Evolutionary conservation across 768 basidiomycete genomes (phyloP).

Genomic region (Trametes cubensis): DNA sequence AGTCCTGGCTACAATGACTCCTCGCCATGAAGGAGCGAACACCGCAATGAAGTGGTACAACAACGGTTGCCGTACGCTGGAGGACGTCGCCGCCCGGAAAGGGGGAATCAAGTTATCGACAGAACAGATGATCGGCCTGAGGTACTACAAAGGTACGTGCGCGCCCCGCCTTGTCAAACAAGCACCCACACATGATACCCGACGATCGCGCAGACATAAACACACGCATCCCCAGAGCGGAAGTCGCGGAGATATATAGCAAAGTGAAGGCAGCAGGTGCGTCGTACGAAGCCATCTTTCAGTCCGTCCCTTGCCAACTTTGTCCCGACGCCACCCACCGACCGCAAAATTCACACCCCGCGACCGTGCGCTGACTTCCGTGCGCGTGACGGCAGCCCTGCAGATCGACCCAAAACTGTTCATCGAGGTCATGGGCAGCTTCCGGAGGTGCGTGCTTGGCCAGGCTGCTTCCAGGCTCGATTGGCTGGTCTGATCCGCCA

Average conservation of each 20-base stretch:
- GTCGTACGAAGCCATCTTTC: constrained; percentile 22
- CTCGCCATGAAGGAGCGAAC: constrained; percentile 48
- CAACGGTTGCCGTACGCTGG: constrained; percentile 75
- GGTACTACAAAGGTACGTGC: constrained; percentile 65
- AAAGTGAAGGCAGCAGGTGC: constrained; percentile 72
- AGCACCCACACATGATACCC: background rate
- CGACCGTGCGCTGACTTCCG: background rate
- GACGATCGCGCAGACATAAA: constrained; percentile 64
- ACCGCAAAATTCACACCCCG: background rate
- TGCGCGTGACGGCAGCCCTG: constrained; percentile 51
- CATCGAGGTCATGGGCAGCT: constrained; percentile 92
- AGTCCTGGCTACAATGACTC: background rate
- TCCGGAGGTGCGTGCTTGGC: constrained; percentile 55
- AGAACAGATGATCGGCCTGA: constrained; percentile 68
- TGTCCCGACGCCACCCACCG: background rate
- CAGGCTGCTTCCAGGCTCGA: background rate
- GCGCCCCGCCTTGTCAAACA: background rate
- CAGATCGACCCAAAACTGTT: constrained; percentile 69
- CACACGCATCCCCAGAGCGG: constrained; percentile 79
- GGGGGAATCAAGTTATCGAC: constrained; percentile 60
- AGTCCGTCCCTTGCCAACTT: background rate
- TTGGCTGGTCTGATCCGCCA: background rate
- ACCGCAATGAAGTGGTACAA: constrained; percentile 76
- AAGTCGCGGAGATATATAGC: constrained; percentile 74
- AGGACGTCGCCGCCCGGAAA: constrained; percentile 66